Conservation (phyloP, 495 filamentous ascomycete genomes). For the Penicillium riverlandense region DNA sequence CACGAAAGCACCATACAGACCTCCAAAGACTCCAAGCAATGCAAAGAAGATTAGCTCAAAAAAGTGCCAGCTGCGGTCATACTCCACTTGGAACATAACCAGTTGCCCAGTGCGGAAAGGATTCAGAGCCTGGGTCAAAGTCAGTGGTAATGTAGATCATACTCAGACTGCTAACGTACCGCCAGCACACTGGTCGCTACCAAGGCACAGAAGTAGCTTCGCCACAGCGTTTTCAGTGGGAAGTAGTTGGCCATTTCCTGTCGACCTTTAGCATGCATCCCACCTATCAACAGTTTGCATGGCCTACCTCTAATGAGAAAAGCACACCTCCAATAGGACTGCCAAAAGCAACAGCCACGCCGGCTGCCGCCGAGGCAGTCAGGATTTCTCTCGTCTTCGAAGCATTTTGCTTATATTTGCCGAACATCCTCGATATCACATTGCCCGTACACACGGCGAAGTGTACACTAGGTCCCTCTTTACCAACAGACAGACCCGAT, state of each 20-base stretch:
- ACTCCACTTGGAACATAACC: conserved; percentile 98
- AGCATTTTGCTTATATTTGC: conserved; percentile 88
- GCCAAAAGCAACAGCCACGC: conserved; percentile 94
- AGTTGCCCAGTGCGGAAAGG: conserved; percentile 96
- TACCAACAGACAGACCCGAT: conserved; percentile 91
- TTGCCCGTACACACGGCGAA: conserved; percentile 98
- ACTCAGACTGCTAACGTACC: conserved; percentile 29
- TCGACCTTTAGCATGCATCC: conserved; percentile 8
- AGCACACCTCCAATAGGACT: conserved; percentile 95
- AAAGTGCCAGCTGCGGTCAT: conserved; percentile 96
- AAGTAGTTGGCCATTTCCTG: conserved; percentile 97
- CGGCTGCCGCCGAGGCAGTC: conserved; percentile 88
- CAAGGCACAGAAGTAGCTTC: conserved; percentile 95
- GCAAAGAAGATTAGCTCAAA: conserved; percentile 94
- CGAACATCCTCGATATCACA: conserved; percentile 88
- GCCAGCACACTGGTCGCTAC: conserved; percentile 92
- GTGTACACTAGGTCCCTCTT: conserved; percentile 96
- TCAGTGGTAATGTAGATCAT: not conserved
- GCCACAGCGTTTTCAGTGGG: conserved; percentile 95
- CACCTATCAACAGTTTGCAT: not conserved
- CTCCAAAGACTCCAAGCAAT: conserved; percentile 86
- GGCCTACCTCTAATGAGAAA: conserved; percentile 77
- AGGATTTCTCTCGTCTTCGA: conserved; percentile 93
- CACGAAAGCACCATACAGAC: conserved; percentile 92
- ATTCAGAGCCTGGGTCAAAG: conserved; percentile 65